These are phyloP conservation scores for Cryptococcus amylolentus DNA, from an alignment of 1,284 basidiomycete genomes.

Conservation along the genomic window DNA sequence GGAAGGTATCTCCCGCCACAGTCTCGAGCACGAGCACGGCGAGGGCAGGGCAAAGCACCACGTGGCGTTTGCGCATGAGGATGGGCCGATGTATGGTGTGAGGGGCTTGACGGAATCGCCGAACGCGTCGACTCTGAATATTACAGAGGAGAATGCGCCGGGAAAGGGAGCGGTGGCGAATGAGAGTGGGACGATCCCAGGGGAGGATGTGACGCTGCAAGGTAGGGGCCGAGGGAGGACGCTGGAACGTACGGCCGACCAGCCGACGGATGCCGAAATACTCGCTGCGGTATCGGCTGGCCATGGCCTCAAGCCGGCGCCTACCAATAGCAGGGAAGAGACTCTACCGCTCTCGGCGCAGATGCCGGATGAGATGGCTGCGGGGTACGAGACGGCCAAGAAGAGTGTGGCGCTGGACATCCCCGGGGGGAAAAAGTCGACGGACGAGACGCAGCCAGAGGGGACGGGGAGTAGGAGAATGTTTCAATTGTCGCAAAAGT, in stretches of 20 bases:
- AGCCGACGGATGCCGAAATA: not conserved
- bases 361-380: constrained; percentile 4
- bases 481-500: constrained; percentile 47
- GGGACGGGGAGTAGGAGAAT: constrained; percentile 42
- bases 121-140: constrained; percentile 1
- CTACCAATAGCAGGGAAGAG: constrained; percentile 3
- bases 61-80: constrained; percentile 15
- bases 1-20: not conserved
- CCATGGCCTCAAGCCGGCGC: not conserved
- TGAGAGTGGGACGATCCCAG: not conserved
- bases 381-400: constrained; percentile 10
- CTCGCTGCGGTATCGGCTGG: not conserved
- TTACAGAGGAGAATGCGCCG: not conserved
- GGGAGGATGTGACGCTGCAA: not conserved
- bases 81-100: constrained; percentile 12
- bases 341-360: constrained; percentile 8
- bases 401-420: not conserved
- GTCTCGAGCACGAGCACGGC: not conserved
- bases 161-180: not conserved
- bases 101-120: constrained; percentile 12
- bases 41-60: not conserved
- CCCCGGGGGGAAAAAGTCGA: constrained; percentile 3
- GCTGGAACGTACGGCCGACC: not conserved
- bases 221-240: not conserved
- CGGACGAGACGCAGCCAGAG: constrained; percentile 29